Evolutionary conservation across 2,329 filamentous ascomycete species (phyloP).

Genomic region (Dothistroma pini): DNA sequence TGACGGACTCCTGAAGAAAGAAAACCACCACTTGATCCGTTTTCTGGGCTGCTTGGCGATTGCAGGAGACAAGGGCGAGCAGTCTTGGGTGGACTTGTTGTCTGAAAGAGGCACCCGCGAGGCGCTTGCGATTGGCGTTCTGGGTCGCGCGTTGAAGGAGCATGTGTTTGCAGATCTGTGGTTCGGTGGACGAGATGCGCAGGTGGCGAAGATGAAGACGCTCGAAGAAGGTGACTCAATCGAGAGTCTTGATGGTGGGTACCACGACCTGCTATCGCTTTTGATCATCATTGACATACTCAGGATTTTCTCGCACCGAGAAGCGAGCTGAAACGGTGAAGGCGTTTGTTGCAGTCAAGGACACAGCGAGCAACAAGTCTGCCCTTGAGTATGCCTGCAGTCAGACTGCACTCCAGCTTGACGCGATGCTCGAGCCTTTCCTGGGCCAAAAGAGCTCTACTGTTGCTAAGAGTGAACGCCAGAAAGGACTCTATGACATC

Average conservation of each 20-base stretch:
- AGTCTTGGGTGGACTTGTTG: constrained; percentile 28
- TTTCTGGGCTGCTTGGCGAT: constrained; percentile 34
- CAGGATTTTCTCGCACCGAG: constrained; percentile 30
- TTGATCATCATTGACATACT: constrained; percentile 6
- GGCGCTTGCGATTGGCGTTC: constrained; percentile 28
- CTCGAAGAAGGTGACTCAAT: constrained; percentile 35
- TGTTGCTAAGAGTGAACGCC: neutral
- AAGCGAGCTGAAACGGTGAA: constrained; percentile 19
- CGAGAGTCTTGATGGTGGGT: constrained; percentile 40
- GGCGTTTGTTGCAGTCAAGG: neutral
- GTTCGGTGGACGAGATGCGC: constrained; percentile 25
- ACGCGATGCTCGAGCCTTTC: neutral
- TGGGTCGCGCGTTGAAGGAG: constrained; percentile 31
- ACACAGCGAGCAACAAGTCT: neutral
- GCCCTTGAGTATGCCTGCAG: neutral
- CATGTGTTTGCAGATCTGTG: constrained; percentile 30
- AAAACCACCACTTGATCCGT: constrained; percentile 21
- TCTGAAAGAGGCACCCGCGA: constrained; percentile 13
- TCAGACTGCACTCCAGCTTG: neutral
- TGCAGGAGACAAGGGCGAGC: constrained; percentile 22
- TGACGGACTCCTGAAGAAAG: constrained; percentile 5
- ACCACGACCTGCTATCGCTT: neutral
- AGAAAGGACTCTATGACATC: constrained; percentile 15
- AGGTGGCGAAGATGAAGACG: constrained; percentile 33
- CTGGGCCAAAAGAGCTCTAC: neutral